These are phyloP conservation scores for Phialophora expanda DNA, from an alignment of 2,329 filamentous ascomycete genomes.

Conservation along the genomic window DNA sequence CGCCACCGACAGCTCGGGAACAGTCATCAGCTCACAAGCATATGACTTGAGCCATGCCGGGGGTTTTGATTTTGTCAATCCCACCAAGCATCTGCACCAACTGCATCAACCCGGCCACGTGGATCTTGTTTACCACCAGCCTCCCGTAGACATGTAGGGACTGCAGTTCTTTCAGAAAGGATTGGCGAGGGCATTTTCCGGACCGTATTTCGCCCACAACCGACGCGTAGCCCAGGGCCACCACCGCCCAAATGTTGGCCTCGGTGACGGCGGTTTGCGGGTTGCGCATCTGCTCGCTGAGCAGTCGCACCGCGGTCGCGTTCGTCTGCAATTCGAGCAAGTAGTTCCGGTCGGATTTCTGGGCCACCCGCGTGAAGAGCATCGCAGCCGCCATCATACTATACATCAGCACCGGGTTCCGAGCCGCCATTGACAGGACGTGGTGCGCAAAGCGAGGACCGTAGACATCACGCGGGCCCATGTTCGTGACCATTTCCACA, in stretches of 20 bases:
- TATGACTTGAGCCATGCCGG: conserved; percentile 1
- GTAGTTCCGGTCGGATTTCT: background rate
- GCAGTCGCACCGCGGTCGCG: background rate
- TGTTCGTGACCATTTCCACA: conserved; percentile 4
- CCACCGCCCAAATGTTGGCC: conserved; percentile 4
- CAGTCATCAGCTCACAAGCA: background rate
- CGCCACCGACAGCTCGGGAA: background rate
- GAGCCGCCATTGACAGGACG: too few relatives aligned
- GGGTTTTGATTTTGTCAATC: conserved; percentile 8
- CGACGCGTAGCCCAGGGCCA: background rate
- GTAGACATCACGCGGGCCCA: background rate
- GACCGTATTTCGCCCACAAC: background rate
- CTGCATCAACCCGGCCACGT: background rate
- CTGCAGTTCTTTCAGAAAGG: conserved; percentile 7
- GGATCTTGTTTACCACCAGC: background rate
- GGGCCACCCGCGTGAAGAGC: conserved; percentile 1
- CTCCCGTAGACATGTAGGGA: conserved; percentile 7
- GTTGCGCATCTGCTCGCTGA: conserved; percentile 7
- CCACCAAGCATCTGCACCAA: background rate
- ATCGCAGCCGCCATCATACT: conserved; percentile 3
- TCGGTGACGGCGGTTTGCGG: background rate
- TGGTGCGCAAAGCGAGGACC: background rate
- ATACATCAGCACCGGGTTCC: too few relatives aligned
- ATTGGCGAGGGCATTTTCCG: background rate
- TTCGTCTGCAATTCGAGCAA: conserved; percentile 2